Evolutionary conservation across 805 yeast species (phyloP).

Genomic region (Blastobotrys americana): DNA sequence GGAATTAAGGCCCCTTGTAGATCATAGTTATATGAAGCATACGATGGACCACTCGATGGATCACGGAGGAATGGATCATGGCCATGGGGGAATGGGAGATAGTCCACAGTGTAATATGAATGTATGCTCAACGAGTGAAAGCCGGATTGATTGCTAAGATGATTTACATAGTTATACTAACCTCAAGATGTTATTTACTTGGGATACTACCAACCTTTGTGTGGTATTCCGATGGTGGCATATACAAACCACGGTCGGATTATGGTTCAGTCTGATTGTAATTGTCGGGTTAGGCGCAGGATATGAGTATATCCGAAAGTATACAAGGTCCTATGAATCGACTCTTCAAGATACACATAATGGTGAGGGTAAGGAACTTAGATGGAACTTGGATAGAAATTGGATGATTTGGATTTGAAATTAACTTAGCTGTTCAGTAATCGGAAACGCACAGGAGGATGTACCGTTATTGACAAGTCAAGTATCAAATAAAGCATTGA

Average conservation of each 20-base stretch:
- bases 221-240: slow-evolving; percentile 79
- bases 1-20: no score
- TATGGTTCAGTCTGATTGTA: slow-evolving; percentile 45
- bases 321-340: neutral
- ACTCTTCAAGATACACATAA: neutral
- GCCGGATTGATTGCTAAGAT: neutral
- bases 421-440: no score
- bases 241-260: slow-evolving; percentile 43
- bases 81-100: slow-evolving; percentile 11
- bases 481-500: slow-evolving; percentile 3
- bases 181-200: slow-evolving; percentile 59
- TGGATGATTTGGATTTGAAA: no score
- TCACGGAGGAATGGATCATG: slow-evolving; percentile 16
- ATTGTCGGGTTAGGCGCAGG: slow-evolving; percentile 45
- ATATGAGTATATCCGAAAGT: slow-evolving; percentile 50
- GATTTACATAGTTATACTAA: neutral
- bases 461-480: neutral
- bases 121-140: slow-evolving; percentile 14
- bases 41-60: slow-evolving; percentile 19
- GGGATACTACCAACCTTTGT: slow-evolving; percentile 70
- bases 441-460: no score
- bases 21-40: no score
- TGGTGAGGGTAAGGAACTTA: slow-evolving; percentile 2
- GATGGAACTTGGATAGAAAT: slow-evolving; percentile 5
- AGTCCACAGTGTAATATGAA: slow-evolving; percentile 20